Percentiles rank a stretch among this genome's conserved stretches.
These are phyloP conservation scores for Naganishia albida DNA, from an alignment of 1,284 basidiomycete genomes.

Conservation along the genomic window DNA sequence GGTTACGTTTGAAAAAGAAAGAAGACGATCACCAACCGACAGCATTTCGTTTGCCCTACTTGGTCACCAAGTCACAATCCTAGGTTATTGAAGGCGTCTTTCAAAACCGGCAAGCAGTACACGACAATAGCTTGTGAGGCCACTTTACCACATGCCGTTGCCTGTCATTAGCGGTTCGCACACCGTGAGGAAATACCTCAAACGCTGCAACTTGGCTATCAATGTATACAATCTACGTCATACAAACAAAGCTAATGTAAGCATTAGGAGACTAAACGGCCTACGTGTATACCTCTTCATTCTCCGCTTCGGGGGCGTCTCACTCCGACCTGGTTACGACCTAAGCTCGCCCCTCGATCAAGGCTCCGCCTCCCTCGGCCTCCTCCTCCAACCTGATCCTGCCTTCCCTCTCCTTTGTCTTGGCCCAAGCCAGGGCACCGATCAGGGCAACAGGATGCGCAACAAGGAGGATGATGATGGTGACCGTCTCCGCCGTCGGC, in stretches of 20 bases:
- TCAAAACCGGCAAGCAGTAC: too few species aligned
- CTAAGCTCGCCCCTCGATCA: conserved; percentile 23
- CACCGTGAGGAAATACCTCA: too few species aligned
- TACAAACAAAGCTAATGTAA: neutral
- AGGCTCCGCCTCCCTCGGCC: conserved; percentile 40
- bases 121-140: too few species aligned
- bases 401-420: conserved; percentile 48
- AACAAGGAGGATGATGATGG: conserved; percentile 49
- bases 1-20: too few species aligned
- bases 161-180: too few species aligned
- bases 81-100: too few species aligned
- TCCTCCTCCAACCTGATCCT: conserved; percentile 54
- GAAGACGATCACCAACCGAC: too few species aligned
- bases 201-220: neutral
- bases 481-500: conserved; percentile 47
- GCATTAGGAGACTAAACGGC: neutral
- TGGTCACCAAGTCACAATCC: too few species aligned
- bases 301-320: neutral
- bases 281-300: neutral
- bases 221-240: neutral
- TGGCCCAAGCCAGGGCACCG: conserved; percentile 44
- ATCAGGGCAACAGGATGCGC: conserved; percentile 50
- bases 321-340: neutral
- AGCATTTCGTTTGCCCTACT: too few species aligned
- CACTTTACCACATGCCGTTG: too few species aligned